Evolutionary conservation across 257 asterid genomes (phyloP).

Genomic region (Solanum lycopersicoides): DNA sequence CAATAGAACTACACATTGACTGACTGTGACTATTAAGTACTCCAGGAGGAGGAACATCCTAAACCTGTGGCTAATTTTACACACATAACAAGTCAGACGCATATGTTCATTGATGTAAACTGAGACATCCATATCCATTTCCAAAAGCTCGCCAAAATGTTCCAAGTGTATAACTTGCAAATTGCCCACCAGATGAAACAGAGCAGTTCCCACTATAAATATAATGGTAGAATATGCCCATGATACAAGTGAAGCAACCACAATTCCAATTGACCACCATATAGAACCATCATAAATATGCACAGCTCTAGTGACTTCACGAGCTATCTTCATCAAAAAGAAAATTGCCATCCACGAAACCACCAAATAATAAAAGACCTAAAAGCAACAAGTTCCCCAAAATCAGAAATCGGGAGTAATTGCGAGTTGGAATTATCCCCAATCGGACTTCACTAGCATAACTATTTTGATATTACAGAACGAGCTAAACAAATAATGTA

Average conservation of each 20-base stretch:
- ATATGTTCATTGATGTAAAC: slow-evolving; percentile 72
- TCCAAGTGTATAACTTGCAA: slow-evolving; percentile 73
- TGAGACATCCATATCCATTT: slow-evolving; percentile 62
- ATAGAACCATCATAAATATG: slow-evolving; percentile 39
- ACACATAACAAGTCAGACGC: slow-evolving; percentile 47
- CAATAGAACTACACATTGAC: slow-evolving; percentile 56
- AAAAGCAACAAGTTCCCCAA: slow-evolving; percentile 1
- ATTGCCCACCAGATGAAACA: slow-evolving; percentile 69
- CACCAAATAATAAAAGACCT: slow-evolving; percentile 53
- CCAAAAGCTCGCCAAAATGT: slow-evolving; percentile 60
- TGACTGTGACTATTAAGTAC: slow-evolving; percentile 52
- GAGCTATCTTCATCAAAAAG: slow-evolving; percentile 49
- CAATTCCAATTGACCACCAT: slow-evolving; percentile 36
- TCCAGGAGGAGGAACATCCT: slow-evolving; percentile 69
- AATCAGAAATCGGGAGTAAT: neutral
- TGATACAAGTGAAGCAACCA: slow-evolving; percentile 41
- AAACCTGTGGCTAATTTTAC: slow-evolving; percentile 81
- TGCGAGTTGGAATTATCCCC: neutral
- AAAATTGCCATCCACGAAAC: slow-evolving; percentile 55
- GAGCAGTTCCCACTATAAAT: slow-evolving; percentile 59
- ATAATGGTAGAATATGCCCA: slow-evolving; percentile 64
- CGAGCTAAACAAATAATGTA: neutral
- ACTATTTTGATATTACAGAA: neutral
- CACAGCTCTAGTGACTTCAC: slow-evolving; percentile 50
- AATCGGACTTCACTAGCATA: neutral